Percentiles rank a stretch among this genome's conserved stretches.
phyloP scores from a whole-genome alignment of 805 yeast species.

The Wickerhamomyces sydowiorum region DNA sequence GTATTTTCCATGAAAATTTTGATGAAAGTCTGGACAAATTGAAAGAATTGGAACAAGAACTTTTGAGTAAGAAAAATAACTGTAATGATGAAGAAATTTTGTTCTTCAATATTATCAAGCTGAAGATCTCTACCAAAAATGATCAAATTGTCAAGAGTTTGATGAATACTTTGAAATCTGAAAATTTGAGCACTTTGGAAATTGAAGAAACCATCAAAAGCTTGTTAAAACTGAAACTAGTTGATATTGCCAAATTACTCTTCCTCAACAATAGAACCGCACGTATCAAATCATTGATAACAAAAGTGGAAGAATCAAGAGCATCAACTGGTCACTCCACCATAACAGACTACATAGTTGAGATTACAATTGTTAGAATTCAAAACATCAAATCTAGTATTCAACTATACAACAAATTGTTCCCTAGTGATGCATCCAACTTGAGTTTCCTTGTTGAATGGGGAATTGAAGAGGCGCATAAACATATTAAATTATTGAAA shows the following conservation, averaged over 20 bases:
- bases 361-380: conserved; percentile 57
- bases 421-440: conserved; percentile 33
- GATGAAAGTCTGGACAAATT: conserved; percentile 33
- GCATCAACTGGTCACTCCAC: conserved; percentile 45
- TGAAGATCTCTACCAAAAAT: conserved; percentile 27
- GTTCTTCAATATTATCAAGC: conserved; percentile 25
- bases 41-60: conserved; percentile 27
- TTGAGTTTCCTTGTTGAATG: conserved; percentile 68
- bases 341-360: conserved; percentile 46
- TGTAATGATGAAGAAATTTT: conserved; percentile 24
- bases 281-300: conserved; percentile 40
- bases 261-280: conserved; percentile 43
- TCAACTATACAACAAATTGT: conserved; percentile 46
- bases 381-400: conserved; percentile 56
- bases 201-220: conserved; percentile 22
- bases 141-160: conserved; percentile 28
- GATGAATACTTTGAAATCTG: conserved; percentile 27
- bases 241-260: conserved; percentile 41
- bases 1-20: conserved; percentile 55
- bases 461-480: conserved; percentile 60
- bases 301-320: conserved; percentile 34
- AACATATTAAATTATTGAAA: conserved; percentile 53
- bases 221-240: conserved; percentile 35
- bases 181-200: conserved; percentile 21
- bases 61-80: conserved; percentile 10